These are phyloP conservation scores for Fraxinus ornus DNA, from an alignment of 305 asterid genomes.

Conservation along the genomic window DNA sequence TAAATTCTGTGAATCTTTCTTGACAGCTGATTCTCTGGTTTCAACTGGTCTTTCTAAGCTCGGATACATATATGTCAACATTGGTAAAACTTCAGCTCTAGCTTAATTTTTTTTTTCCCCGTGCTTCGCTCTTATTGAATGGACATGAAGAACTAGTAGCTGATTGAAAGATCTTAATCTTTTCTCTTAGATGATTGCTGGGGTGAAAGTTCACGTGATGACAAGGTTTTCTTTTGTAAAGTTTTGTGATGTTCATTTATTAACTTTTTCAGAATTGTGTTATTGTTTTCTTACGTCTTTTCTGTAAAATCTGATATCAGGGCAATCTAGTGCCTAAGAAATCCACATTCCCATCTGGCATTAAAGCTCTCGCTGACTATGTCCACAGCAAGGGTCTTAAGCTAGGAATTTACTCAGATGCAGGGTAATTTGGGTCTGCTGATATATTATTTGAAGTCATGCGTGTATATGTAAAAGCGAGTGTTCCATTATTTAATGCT, in stretches of 20 bases:
- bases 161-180: conserved; percentile 11
- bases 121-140: background rate
- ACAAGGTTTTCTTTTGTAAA: conserved; percentile 35
- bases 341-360: conserved; percentile 81
- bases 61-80: conserved; percentile 67
- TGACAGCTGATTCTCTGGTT: conserved; percentile 76
- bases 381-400: conserved; percentile 88
- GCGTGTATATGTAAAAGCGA: background rate
- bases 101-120: background rate
- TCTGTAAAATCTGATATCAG: conserved; percentile 37
- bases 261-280: too few relatives aligned
- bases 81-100: conserved; percentile 41
- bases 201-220: conserved; percentile 67
- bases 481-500: background rate
- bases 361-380: conserved; percentile 83
- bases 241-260: background rate
- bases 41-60: conserved; percentile 75
- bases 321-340: conserved; percentile 72
- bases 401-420: conserved; percentile 88
- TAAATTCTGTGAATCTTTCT: background rate
- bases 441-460: background rate
- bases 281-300: conserved; percentile 6
- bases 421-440: conserved; percentile 54
- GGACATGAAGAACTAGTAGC: background rate
- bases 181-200: conserved; percentile 76